Percentiles rank a stretch among this genome's conserved stretches.
phyloP scores from a whole-genome alignment of 108 stramenopile genomes.

The Mediolabrus comicus region DNA sequence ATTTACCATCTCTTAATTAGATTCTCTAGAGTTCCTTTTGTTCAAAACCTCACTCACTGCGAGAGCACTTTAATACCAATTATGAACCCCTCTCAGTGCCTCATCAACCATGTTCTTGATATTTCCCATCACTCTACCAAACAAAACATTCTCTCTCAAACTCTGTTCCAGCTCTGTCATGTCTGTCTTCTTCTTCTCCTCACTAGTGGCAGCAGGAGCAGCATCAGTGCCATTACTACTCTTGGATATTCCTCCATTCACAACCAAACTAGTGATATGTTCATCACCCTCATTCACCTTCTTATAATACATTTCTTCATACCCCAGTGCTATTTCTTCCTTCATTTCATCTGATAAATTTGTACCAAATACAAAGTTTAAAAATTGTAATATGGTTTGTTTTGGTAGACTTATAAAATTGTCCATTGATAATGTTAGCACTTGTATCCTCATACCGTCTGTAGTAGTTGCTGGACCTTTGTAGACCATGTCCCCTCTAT shows the following conservation, averaged over 20 bases:
- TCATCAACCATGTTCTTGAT: conserved; percentile 19
- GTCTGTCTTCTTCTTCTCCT: not conserved
- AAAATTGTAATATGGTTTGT: not conserved
- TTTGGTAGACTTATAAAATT: not conserved
- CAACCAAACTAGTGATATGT: not conserved
- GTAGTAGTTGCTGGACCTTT: no score
- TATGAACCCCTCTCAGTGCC: conserved; percentile 2
- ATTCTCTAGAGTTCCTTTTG: no score
- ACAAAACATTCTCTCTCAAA: conserved; percentile 20
- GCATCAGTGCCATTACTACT: no score
- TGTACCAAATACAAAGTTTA: not conserved
- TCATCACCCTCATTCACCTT: not conserved
- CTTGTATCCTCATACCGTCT: not conserved
- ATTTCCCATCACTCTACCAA: conserved; percentile 32
- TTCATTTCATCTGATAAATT: not conserved
- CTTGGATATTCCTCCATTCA: no score
- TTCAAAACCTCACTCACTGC: not conserved
- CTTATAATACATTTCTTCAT: not conserved
- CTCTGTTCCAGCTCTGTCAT: conserved; percentile 2
- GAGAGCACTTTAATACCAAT: not conserved
- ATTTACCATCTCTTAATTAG: no score
- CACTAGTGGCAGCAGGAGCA: no score
- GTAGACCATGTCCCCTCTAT: no score
- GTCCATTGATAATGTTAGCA: not conserved
- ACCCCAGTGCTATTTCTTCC: not conserved